Evolutionary conservation across 164 flowering plant genomes (phyloP).

Genomic region (Stephania japonica): DNA sequence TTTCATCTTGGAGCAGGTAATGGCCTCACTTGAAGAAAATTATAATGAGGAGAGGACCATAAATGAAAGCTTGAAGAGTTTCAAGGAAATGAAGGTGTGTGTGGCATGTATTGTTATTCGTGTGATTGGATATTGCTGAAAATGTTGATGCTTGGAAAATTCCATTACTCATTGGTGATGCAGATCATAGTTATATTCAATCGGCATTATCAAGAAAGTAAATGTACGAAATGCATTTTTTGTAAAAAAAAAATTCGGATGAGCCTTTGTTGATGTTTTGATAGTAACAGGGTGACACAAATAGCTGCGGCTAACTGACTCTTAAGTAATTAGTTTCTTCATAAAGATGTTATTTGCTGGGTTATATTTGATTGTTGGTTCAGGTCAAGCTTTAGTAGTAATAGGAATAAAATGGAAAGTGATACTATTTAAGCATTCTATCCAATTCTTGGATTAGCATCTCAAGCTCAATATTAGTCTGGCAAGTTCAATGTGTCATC

Average conservation of each 20-base stretch:
- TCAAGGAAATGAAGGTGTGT: constrained; percentile 34
- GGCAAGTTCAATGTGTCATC: too few relatives aligned
- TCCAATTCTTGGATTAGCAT: too few relatives aligned
- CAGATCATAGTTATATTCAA: background rate
- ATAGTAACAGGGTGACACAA: too few relatives aligned
- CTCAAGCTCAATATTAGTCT: too few relatives aligned
- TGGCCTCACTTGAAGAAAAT: constrained; percentile 25
- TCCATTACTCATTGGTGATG: background rate
- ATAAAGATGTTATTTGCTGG: too few relatives aligned
- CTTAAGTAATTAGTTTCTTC: too few relatives aligned
- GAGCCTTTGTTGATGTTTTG: background rate
- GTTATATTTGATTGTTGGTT: too few relatives aligned
- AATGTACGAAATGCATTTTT: background rate
- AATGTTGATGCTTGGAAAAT: background rate
- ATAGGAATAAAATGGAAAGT: too few relatives aligned
- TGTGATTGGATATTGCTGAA: background rate
- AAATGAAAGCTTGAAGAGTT: constrained; percentile 46
- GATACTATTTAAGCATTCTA: too few relatives aligned
- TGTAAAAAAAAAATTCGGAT: background rate
- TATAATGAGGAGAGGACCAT: constrained; percentile 26
- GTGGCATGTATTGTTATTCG: background rate
- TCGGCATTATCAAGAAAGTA: background rate
- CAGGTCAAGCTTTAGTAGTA: too few relatives aligned
- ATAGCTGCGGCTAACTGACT: too few relatives aligned
- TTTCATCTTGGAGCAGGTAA: constrained; percentile 26